Base-by-base conservation (phyloP, 2,329 filamentous ascomycete genomes). In the Beauveria scarabaeidicola region DNA sequence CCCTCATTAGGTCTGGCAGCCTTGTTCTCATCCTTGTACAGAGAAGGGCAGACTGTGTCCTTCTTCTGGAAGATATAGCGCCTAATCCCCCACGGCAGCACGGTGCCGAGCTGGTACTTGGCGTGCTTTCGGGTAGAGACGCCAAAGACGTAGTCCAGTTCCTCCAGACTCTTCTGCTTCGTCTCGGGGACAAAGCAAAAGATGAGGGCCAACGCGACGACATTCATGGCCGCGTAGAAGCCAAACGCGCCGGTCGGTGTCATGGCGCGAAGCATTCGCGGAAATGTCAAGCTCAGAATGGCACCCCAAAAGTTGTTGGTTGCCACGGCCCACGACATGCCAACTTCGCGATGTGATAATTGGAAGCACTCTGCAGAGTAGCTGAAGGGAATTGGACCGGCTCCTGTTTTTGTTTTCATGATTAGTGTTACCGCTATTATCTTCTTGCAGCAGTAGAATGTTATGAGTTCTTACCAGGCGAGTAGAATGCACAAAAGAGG, bases 401-500 rank as follows among this genome's bases (percentile, higher is more conserved):
- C 82, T 21, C 70, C 67, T 66, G 23, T 38, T 29, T 43, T 3
- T 15, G 10, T 13, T 4, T 13, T 36, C 11, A 36, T 0, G 32
- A 9, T 53, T 53, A 43, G 36, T 0, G 10, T 29, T 21, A n/a
- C n/a, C n/a, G n/a, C 3, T 6, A 19, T 40, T 43, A 9, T 19
- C 17, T 15, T 55, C 9, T 32, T 32, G 11, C 8, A 27, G 32
- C 0, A 8, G 19, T 23, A 4, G 3, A 21, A 4, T 2, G 6
- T 17, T 7, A 9, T 13, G 2, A 19, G 17, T 25, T 59, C 64
- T 62, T 64, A 43, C 81, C 82, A 0, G 83, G 82, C 0, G 81
- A 84, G 68, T 86, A 87, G 64, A 85, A 85, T 1, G 81, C 82
- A 0, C 78, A 80, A 64, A 87, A 88, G 6, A 87, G 66, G 70